Percentiles rank a stretch among this genome's conserved stretches.
phyloP scores from a whole-genome alignment of 495 filamentous ascomycete species.

The Pyrenopolyporus hunteri region DNA sequence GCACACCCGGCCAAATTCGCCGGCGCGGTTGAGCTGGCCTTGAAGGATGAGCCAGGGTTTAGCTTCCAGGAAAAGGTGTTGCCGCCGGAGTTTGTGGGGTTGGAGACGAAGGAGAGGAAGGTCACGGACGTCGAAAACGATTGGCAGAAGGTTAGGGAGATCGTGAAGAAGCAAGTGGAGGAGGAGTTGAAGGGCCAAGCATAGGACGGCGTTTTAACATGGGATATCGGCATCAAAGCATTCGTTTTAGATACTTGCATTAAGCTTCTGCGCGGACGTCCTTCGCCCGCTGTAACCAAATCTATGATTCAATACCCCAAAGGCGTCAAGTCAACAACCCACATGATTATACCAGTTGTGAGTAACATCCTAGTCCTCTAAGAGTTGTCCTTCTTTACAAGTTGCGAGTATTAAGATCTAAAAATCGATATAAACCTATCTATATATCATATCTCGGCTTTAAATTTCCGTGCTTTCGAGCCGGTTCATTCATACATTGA shows the following conservation, averaged over 20 bases:
- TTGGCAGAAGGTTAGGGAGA: conserved; percentile 58
- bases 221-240: conserved; percentile 6
- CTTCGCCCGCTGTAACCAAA: neutral
- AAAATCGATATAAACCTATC: too few species aligned
- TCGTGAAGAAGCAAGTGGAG: conserved; percentile 62
- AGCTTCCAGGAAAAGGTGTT: conserved; percentile 73
- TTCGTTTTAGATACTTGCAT: conserved; percentile 16
- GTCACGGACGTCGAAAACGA: conserved; percentile 60
- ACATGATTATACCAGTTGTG: too few species aligned
- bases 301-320: conserved; percentile 2
- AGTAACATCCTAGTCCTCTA: too few species aligned
- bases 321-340: too few species aligned
- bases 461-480: too few species aligned
- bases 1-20: conserved; percentile 95
- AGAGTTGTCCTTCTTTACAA: too few species aligned
- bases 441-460: too few species aligned
- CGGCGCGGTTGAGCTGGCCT: conserved; percentile 74
- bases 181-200: conserved; percentile 52
- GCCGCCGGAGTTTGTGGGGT: conserved; percentile 76
- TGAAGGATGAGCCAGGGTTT: conserved; percentile 70
- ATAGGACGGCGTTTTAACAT: conserved; percentile 32
- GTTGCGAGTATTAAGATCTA: too few species aligned
- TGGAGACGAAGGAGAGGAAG: conserved; percentile 69
- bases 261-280: conserved; percentile 1
- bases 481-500: too few species aligned